These are phyloP conservation scores for Metarhizium robertsii DNA, from an alignment of 2,329 filamentous ascomycete species.

Conservation along the genomic window DNA sequence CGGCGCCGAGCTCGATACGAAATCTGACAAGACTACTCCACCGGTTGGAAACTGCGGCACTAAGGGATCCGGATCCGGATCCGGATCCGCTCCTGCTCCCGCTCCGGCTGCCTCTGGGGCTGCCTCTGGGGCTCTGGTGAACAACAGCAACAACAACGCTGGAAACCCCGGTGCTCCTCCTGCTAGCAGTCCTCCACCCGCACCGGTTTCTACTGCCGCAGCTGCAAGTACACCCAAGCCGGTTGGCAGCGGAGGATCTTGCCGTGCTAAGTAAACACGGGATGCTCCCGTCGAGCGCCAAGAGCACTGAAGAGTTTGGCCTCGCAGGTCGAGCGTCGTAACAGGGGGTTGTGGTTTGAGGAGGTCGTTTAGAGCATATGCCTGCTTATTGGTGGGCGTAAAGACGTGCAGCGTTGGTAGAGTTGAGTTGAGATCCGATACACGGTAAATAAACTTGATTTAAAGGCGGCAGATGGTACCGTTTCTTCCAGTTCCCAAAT, in stretches of 20 bases:
- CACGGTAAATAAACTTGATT: too few relatives aligned
- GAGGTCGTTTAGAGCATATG: too few relatives aligned
- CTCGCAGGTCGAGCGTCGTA: background rate
- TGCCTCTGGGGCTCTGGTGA: background rate
- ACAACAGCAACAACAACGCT: background rate
- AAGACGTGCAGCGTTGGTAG: too few relatives aligned
- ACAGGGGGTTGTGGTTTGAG: background rate
- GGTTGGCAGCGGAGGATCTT: background rate
- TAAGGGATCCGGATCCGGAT: conserved; percentile 3
- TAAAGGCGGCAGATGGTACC: too few relatives aligned
- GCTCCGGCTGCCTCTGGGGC: background rate
- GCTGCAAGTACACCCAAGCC: background rate
- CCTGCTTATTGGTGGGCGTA: too few relatives aligned
- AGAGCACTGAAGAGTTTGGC: background rate
- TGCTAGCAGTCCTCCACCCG: too few relatives aligned
- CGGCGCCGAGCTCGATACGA: conserved; percentile 42
- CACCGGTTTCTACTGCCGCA: background rate
- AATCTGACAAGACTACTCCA: conserved; percentile 23
- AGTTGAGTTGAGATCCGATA: too few relatives aligned
- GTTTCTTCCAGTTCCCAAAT: too few relatives aligned
- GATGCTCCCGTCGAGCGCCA: background rate
- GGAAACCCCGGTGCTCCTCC: background rate
- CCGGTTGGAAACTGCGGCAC: conserved; percentile 22
- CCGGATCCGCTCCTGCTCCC: background rate
- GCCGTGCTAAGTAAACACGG: background rate